Evolutionary conservation across 106 monocot species (phyloP), one percentile per base, ranked within the genome.

Genomic region (Acanthochlamys bracteata): DNA sequence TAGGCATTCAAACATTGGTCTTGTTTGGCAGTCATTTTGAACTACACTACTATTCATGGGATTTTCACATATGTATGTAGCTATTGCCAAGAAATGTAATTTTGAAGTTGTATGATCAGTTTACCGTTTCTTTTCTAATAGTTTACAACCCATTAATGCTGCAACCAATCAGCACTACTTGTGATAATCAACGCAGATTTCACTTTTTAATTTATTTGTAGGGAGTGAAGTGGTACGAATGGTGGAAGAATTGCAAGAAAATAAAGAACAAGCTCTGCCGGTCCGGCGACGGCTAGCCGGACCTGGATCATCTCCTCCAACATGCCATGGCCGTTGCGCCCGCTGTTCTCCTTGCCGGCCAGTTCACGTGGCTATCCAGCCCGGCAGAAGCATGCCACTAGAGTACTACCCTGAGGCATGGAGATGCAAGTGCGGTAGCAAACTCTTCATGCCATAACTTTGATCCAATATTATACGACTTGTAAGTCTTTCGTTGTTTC

Each of bases 391-490:
- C 69, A 60, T 63, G 7, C 75, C 73, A 0, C 59, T 82, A 4
- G 86, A 86, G 59, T 86, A 86, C 78, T 86, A 86, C 66, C 86
- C 86, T 16, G 86, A 86, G 72, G 86, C 86, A 8, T 86, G 86
- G 86, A 71, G 86, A 17, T 86, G 86, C 82, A 75, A 86, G 62
- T 86, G 86, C 42, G 78, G 79, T 16, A 73, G 78, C 57, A 82
- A 76, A 57, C 78, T 86, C 55, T 86, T 66, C 69, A 86, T 86
- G 82, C 86, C 86, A 75, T 41, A 66, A 67, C 21, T 20, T 49
- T 49, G 49, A 49, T 49, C 15, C 9, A 49, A 4, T 49, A 4
- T 49, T 17, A 17, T 49, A 49, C 1, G 49, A 9, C 49, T 49
- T 14, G 49, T 49, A 49, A 49, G 49, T 17, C 12, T 49, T 10